These are phyloP conservation scores for Stachybotrys elegans DNA, from an alignment of 2,329 filamentous ascomycete species.

Conservation along the genomic window DNA sequence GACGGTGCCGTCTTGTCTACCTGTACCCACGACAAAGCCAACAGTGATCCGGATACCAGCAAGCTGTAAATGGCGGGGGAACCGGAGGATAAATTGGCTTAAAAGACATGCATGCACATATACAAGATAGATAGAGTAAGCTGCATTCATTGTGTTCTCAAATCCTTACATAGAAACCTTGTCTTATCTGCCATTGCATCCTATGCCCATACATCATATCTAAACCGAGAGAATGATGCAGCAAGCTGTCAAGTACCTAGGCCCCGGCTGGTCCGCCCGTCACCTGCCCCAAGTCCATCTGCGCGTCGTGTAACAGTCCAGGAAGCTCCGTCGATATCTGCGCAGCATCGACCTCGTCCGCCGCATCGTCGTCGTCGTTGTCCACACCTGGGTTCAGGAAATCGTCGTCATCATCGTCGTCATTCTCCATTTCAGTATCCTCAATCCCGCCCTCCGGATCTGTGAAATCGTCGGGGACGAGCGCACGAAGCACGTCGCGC, in stretches of 20 bases:
- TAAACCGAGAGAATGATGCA: not conserved
- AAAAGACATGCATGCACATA: no score
- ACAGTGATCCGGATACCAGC: slow-evolving; percentile 43
- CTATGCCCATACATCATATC: not conserved
- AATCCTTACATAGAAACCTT: no score
- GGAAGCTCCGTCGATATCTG: slow-evolving; percentile 10
- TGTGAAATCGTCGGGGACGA: slow-evolving; percentile 26
- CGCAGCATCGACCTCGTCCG: slow-evolving; percentile 11
- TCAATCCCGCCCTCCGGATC: slow-evolving; percentile 18
- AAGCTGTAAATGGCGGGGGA: slow-evolving; percentile 17
- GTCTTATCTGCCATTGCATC: no score
- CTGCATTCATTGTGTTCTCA: no score
- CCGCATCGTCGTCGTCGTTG: slow-evolving; percentile 9
- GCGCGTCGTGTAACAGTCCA: slow-evolving; percentile 14
- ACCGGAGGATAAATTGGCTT: not conserved
- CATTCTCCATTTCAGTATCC: slow-evolving; percentile 11
- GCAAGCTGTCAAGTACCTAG: no score
- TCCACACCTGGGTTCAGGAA: slow-evolving; percentile 13
- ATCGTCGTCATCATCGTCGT: slow-evolving; percentile 12
- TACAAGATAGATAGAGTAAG: no score
- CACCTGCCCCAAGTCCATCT: slow-evolving; percentile 11
- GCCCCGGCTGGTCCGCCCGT: slow-evolving; percentile 2
- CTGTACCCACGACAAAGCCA: slow-evolving; percentile 62
- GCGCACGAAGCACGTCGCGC: slow-evolving; percentile 19
- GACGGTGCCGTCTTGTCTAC: slow-evolving; percentile 50